Evolutionary conservation across 208 protist genomes (phyloP).

Genomic region (Acanthamoeba sp.): DNA sequence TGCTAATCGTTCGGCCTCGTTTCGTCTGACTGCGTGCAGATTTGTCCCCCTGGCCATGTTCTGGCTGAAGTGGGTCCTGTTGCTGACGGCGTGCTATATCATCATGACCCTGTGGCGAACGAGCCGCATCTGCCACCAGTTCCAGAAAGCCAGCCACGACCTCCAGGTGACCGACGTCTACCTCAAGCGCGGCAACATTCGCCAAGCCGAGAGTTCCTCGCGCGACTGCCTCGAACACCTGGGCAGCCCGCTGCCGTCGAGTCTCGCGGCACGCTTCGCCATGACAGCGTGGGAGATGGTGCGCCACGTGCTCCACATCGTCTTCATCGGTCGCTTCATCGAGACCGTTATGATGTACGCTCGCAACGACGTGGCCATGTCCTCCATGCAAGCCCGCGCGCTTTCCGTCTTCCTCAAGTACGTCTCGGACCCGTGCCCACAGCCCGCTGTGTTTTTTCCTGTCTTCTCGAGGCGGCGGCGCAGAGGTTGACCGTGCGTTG

Average conservation of each 20-base stretch:
- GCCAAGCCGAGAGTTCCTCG: neutral
- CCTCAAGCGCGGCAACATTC: slow-evolving; percentile 21
- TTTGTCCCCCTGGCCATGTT: neutral
- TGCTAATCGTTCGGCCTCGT: neutral
- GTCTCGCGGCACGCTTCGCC: neutral
- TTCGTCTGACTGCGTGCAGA: neutral
- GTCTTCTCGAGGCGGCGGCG: no score
- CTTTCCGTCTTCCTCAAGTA: slow-evolving; percentile 35
- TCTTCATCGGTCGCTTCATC: slow-evolving; percentile 31
- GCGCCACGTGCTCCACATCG: slow-evolving; percentile 1
- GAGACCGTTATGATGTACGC: neutral
- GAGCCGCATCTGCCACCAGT: slow-evolving; percentile 23
- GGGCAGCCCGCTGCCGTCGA: neutral
- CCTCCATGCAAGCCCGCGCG: slow-evolving; percentile 13
- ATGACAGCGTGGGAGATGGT: slow-evolving; percentile 12
- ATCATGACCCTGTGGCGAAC: slow-evolving; percentile 32
- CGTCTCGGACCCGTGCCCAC: neutral
- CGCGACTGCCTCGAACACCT: slow-evolving; percentile 25
- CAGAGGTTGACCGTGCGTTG: no score
- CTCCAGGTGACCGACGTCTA: neutral
- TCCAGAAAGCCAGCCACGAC: slow-evolving; percentile 19
- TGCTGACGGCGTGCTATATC: slow-evolving; percentile 10
- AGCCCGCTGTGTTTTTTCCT: neutral
- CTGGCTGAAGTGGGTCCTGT: neutral
- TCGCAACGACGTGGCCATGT: slow-evolving; percentile 12